These are phyloP conservation scores for Heterobasidion occidentale DNA, from an alignment of 1,284 basidiomycete species.

Conservation along the genomic window DNA sequence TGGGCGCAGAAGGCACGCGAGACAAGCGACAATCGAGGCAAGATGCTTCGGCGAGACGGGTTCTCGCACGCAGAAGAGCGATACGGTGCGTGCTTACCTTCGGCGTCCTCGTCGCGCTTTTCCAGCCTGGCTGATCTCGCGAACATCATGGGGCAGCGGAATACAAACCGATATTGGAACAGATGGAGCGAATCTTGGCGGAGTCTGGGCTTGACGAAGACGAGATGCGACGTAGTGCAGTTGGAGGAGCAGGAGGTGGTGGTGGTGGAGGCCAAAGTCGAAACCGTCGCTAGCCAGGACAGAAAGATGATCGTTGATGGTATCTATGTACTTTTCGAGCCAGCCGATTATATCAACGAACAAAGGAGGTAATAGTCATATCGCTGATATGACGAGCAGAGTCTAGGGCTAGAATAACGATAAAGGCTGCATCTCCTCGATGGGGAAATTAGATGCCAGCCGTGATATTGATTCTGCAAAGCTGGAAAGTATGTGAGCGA, in stretches of 20 bases:
- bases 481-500: too few relatives aligned
- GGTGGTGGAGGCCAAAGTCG: constrained; percentile 28
- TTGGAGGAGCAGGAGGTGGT: constrained; percentile 23
- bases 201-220: constrained; percentile 86
- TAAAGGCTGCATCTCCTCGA: too few relatives aligned
- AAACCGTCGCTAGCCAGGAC: constrained; percentile 19
- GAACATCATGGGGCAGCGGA: constrained; percentile 27
- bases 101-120: too few relatives aligned
- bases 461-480: too few relatives aligned
- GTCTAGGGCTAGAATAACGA: too few relatives aligned
- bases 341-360: too few relatives aligned
- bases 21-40: constrained; percentile 64
- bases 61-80: constrained; percentile 66
- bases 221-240: constrained; percentile 57
- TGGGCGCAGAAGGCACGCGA: constrained; percentile 75
- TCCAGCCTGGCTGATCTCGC: too few relatives aligned
- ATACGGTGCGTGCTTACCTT: constrained; percentile 40
- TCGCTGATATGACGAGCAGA: too few relatives aligned
- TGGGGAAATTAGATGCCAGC: too few relatives aligned
- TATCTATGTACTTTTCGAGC: too few relatives aligned
- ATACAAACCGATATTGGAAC: constrained; percentile 74
- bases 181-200: constrained; percentile 79
- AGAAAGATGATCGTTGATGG: not conserved
- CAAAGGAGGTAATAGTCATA: too few relatives aligned
- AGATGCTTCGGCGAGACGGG: constrained; percentile 72